phyloP scores from a whole-genome alignment of 352 stramenopile species.

The Phytophthora brassicae region DNA sequence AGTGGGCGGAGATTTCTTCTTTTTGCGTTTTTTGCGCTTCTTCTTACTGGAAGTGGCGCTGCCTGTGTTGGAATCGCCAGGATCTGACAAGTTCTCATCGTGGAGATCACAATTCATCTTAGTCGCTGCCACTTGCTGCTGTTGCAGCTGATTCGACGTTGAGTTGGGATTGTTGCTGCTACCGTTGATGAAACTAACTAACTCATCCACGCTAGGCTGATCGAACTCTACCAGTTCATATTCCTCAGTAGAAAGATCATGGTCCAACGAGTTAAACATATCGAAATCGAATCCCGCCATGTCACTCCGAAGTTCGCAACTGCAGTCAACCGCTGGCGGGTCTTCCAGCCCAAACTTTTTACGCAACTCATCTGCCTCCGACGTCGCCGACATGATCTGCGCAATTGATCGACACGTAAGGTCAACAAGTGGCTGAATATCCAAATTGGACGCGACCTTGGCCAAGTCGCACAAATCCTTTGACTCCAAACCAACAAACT shows the following conservation, averaged over 20 bases:
- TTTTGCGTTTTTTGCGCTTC: slow-evolving; percentile 79
- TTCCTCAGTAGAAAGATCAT: slow-evolving; percentile 75
- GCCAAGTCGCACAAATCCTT: slow-evolving; percentile 80
- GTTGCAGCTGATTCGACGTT: slow-evolving; percentile 23
- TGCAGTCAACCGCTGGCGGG: slow-evolving; percentile 43
- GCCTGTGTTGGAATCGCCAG: slow-evolving; percentile 23
- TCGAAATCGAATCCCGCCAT: slow-evolving; percentile 78
- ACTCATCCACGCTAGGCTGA: slow-evolving; percentile 78
- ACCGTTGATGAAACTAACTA: slow-evolving; percentile 84
- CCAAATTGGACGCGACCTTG: slow-evolving; percentile 79
- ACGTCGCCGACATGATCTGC: slow-evolving; percentile 84
- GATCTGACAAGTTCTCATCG: slow-evolving; percentile 31
- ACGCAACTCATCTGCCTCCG: slow-evolving; percentile 70
- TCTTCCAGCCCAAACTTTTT: slow-evolving; percentile 82
- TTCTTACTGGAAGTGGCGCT: slow-evolving; percentile 42
- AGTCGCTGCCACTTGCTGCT: slow-evolving; percentile 25
- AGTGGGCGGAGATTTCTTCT: slow-evolving; percentile 50
- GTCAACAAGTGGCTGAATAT: slow-evolving; percentile 82
- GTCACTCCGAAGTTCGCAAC: slow-evolving; percentile 51
- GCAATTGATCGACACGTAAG: slow-evolving; percentile 80
- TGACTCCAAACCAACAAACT: slow-evolving; percentile 72
- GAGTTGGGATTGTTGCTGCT: slow-evolving; percentile 30
- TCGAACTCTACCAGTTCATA: slow-evolving; percentile 83
- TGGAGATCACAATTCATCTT: slow-evolving; percentile 35
- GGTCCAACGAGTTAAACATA: slow-evolving; percentile 76